phyloP scores from a whole-genome alignment of 805 yeast species.

The Pichia nakasei region DNA sequence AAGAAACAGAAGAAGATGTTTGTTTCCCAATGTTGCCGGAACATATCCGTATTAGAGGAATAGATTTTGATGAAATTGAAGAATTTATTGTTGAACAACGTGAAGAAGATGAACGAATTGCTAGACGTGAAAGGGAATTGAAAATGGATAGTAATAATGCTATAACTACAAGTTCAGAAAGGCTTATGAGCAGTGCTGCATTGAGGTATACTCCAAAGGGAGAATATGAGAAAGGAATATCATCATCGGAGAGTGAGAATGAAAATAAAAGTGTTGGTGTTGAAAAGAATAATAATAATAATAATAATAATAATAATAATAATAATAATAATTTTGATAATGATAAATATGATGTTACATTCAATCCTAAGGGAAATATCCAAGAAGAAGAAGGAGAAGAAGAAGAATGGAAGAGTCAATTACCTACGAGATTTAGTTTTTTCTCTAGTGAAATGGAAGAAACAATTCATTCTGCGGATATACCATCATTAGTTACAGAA shows the following conservation, averaged over 20 bases:
- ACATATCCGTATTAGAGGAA: constrained; percentile 54
- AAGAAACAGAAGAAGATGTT: constrained; percentile 94
- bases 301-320: neutral
- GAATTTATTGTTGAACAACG: constrained; percentile 62
- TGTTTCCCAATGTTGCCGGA: constrained; percentile 88
- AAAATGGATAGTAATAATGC: constrained; percentile 13
- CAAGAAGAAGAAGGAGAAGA: constrained; percentile 10
- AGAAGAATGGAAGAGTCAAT: constrained; percentile 4
- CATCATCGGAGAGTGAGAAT: constrained; percentile 5
- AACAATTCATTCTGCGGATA: constrained; percentile 83
- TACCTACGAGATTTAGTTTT: constrained; percentile 75
- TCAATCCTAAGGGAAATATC: constrained; percentile 8
- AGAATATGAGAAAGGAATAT: neutral
- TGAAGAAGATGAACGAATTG: constrained; percentile 35
- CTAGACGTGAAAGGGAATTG: constrained; percentile 26
- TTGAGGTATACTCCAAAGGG: constrained; percentile 50
- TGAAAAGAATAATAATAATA: neutral
- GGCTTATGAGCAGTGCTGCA: constrained; percentile 42
- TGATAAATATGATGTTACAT: constrained; percentile 8
- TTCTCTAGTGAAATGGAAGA: constrained; percentile 77
- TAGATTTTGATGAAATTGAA: constrained; percentile 86
- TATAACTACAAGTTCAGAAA: constrained; percentile 28
- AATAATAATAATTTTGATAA: neutral
- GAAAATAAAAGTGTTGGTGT: neutral
- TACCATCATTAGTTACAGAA: constrained; percentile 64